Evolutionary conservation across 495 filamentous ascomycete species (phyloP).

Genomic region (Clohesyomyces aquaticus): DNA sequence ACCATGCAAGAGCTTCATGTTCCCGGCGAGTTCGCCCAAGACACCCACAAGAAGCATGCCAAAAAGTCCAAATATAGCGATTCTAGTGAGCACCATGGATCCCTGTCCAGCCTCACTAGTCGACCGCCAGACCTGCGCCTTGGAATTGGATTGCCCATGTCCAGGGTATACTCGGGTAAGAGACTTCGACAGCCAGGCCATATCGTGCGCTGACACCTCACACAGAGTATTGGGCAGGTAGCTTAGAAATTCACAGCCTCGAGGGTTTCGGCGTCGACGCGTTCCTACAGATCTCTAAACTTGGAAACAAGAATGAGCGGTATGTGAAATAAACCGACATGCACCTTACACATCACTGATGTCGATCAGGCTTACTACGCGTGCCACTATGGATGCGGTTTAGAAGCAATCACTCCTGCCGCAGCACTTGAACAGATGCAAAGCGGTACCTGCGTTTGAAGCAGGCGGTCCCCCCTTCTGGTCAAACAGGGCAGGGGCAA

Average conservation of each 20-base stretch:
- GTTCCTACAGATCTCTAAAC: constrained; percentile 93
- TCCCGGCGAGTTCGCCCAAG: constrained; percentile 11
- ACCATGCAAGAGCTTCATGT: constrained; percentile 83
- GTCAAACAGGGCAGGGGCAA: too few relatives aligned
- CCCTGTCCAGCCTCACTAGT: constrained; percentile 74
- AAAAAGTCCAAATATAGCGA: constrained; percentile 42
- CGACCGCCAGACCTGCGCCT: constrained; percentile 85
- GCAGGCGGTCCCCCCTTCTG: background rate
- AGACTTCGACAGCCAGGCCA: background rate
- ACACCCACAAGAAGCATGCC: constrained; percentile 8
- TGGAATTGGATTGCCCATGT: constrained; percentile 93
- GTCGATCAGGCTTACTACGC: constrained; percentile 63
- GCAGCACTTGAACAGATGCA: background rate
- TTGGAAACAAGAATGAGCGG: constrained; percentile 98
- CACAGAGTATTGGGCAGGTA: constrained; percentile 95
- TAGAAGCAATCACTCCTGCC: constrained; percentile 45
- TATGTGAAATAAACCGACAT: background rate
- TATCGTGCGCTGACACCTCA: background rate
- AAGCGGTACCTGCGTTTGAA: background rate
- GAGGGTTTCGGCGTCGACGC: constrained; percentile 98
- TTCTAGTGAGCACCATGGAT: constrained; percentile 52
- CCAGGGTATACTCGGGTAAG: constrained; percentile 76
- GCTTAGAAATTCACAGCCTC: constrained; percentile 85
- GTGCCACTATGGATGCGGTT: constrained; percentile 87
- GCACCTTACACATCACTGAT: constrained; percentile 1